Evolutionary conservation across 176 grass and related monocot species (phyloP), one percentile per base, ranked within the genome.

Genomic region (Musa schizocarpa): DNA sequence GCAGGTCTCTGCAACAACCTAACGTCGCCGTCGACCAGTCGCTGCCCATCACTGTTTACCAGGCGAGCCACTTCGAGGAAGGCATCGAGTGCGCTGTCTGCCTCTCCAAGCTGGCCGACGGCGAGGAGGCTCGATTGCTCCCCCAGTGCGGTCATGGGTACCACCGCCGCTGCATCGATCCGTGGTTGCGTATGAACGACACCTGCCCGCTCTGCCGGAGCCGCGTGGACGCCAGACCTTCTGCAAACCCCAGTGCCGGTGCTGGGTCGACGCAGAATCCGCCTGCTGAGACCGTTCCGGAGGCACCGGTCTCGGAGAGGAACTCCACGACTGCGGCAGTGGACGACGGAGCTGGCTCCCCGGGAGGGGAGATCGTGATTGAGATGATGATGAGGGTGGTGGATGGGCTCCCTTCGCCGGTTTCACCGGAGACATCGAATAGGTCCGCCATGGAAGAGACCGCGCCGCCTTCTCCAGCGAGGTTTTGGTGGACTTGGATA

Each of bases 191-290:
- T 66, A 88, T 88, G 2, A 88, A 96, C 64, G 84, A 85, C 50
- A 96, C 92, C 68, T 96, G 92, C 78, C 92, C 92, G 13, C 83
- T 96, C 70, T 96, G 92, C 82, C 92, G 92, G 53, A 83, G 76
- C 2, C 77, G 83, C 73, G 88, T 96, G 14, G 85, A 78, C 50
- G 1, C 77, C 50, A 77, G 12, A 49, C 58, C 43, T 56, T 52
- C 3, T 70, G 54, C 19, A 10, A 48, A 68, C 72, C 1, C 19
- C 52, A 1, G 77, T 52, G 16, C 57, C 65, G 23, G 69, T 82
- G 9, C 29, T 78, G 76, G 84, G 26, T 71, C 26, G 9, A 11
- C 62, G 14, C 81, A 22, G 58, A 68, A 34, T 54, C 81, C 63
- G 53, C 77, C 75, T 22, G 34, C 72, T 2, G 55, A 83, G 27